A percentile compares a stretch with the other conserved stretches of the same genome.
These are phyloP conservation scores for Agastache rugosa DNA, from an alignment of 257 asterid genomes.

Conservation along the genomic window DNA sequence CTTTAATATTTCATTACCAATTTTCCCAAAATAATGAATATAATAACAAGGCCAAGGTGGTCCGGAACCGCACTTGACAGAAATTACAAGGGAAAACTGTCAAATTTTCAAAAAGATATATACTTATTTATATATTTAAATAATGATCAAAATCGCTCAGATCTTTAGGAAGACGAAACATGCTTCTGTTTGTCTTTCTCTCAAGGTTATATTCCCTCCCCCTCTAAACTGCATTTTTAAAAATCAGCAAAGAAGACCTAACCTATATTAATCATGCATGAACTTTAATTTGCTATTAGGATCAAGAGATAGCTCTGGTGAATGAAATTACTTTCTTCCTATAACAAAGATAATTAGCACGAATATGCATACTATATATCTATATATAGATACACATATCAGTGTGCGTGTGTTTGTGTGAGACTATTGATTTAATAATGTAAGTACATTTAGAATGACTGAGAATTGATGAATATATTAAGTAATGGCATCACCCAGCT, in stretches of 20 bases:
- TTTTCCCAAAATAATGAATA: background rate
- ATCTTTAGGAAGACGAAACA: slow-evolving; percentile 72
- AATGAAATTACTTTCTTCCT: slow-evolving; percentile 40
- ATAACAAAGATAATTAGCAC: slow-evolving; percentile 41
- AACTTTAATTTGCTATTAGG: slow-evolving; percentile 28
- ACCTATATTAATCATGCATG: slow-evolving; percentile 20
- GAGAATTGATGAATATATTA: too few relatives aligned
- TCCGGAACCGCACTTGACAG: slow-evolving; percentile 53
- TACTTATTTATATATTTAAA: slow-evolving; percentile 11
- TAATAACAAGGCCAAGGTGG: slow-evolving; percentile 38
- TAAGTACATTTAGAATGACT: too few relatives aligned
- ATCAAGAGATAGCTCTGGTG: slow-evolving; percentile 39
- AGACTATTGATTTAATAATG: background rate
- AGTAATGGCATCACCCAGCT: too few relatives aligned
- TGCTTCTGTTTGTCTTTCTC: slow-evolving; percentile 85
- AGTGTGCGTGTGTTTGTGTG: background rate
- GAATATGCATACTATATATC: background rate
- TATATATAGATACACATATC: background rate
- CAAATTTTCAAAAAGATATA: slow-evolving; percentile 58
- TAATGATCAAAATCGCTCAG: slow-evolving; percentile 52
- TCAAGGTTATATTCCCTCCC: slow-evolving; percentile 53
- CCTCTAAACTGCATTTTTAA: slow-evolving; percentile 51
- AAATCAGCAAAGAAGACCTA: slow-evolving; percentile 68
- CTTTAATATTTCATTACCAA: slow-evolving; percentile 39
- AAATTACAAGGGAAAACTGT: slow-evolving; percentile 75